Evolutionary conservation across 371 early-diverging fungal species (phyloP).

Genomic region (Mucor circinelloides): DNA sequence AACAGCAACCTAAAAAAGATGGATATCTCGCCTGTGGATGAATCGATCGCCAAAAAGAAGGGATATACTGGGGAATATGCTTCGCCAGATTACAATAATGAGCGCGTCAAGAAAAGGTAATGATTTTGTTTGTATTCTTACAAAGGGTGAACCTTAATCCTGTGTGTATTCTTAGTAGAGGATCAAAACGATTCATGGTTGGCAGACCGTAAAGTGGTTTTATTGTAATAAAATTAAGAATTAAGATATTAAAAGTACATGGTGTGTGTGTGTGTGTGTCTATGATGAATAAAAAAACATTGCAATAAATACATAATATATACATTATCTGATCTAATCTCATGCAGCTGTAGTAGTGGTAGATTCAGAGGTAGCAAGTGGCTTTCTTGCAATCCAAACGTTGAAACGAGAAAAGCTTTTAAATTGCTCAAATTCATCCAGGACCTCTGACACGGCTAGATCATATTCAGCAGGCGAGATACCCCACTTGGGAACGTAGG

Average conservation of each 20-base stretch:
- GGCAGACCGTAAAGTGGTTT: conserved; percentile 18
- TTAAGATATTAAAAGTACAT: not conserved
- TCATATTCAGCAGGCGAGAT: conserved; percentile 49
- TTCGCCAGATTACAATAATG: conserved; percentile 16
- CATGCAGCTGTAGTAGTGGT: not conserved
- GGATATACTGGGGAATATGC: conserved; percentile 8
- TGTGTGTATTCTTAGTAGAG: conserved; percentile 46
- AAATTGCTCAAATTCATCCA: conserved; percentile 50
- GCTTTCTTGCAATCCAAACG: conserved; percentile 46
- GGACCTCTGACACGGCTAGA: conserved; percentile 38
- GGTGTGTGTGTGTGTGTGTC: not conserved
- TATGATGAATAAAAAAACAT: not conserved
- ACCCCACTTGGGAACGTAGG: conserved; percentile 42
- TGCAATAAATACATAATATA: not conserved
- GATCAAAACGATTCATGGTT: conserved; percentile 40
- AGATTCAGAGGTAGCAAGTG: conserved; percentile 2
- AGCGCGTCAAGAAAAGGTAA: conserved; percentile 26
- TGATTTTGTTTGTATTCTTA: not conserved
- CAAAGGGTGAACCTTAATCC: too few relatives aligned
- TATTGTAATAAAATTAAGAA: conserved; percentile 3
- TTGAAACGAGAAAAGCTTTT: conserved; percentile 45
- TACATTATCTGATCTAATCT: not conserved
- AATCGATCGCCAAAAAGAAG: conserved; percentile 13
- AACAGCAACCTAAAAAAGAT: conserved; percentile 23
- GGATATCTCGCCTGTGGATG: conserved; percentile 10